Conservation (phyloP, 805 yeast species). For the Candida hispaniensis region DNA sequence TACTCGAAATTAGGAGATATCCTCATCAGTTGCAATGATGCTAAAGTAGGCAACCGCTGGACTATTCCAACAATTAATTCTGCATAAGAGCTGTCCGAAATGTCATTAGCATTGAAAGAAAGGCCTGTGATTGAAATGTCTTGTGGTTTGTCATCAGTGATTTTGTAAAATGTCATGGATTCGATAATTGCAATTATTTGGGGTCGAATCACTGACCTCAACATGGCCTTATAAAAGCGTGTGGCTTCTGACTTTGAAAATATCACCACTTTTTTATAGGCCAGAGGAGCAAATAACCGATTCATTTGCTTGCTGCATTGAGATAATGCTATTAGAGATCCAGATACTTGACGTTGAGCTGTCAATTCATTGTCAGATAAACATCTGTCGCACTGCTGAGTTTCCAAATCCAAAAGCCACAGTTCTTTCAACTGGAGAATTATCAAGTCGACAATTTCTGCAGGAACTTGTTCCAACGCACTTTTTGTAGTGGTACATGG, state of each 20-base stretch:
- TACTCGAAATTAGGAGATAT: conserved; percentile 13
- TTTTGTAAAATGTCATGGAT: conserved; percentile 4
- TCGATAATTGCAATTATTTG: conserved; percentile 7
- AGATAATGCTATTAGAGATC: conserved; percentile 4
- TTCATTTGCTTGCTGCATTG: conserved; percentile 3
- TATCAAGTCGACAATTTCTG: conserved; percentile 9
- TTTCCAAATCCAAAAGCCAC: conserved; percentile 1
- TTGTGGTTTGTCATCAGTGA: conserved; percentile 9
- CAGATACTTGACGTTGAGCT: conserved; percentile 7
- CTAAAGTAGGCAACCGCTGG: conserved; percentile 4
- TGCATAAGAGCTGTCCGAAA: conserved; percentile 3
- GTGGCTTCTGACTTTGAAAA: conserved; percentile 7
- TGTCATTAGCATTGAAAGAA: conserved; percentile 3
- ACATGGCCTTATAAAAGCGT: conserved; percentile 9
- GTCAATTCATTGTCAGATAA: conserved; percentile 10
- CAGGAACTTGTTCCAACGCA: conserved; percentile 9
- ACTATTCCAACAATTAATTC: conserved; percentile 7
- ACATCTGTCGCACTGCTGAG: conserved; percentile 2
- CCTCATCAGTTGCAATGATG: conserved; percentile 1
- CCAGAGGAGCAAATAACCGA: conserved; percentile 10
- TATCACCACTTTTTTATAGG: conserved; percentile 10
- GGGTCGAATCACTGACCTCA: conserved; percentile 2
- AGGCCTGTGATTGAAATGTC: conserved; percentile 8
- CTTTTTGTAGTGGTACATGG: too few relatives aligned
- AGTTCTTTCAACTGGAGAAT: conserved; percentile 2